Percentiles rank a stretch among this genome's conserved stretches.
Conservation (phyloP, 169 alveolate genomes). For the Eimeria brunetti region DNA sequence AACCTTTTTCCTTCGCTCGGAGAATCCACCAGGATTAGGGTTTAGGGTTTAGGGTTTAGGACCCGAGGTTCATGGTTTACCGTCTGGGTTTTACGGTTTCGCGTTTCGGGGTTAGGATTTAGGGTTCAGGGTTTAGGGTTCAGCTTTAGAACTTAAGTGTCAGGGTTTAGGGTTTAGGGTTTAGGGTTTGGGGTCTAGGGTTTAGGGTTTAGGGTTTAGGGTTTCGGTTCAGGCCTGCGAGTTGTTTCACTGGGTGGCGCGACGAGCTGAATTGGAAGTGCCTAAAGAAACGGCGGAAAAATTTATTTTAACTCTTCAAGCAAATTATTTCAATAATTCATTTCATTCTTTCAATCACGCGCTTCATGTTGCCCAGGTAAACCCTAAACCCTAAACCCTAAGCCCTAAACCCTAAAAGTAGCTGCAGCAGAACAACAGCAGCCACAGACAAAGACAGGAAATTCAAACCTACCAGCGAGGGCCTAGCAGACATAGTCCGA, state of each 20-base stretch:
- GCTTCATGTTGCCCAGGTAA: constrained; percentile 54
- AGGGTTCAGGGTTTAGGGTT: too few relatives aligned
- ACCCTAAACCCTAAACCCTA: background rate
- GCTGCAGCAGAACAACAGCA: too few relatives aligned
- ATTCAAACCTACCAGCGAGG: too few relatives aligned
- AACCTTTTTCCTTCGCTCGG: too few relatives aligned
- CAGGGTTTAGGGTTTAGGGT: constrained; percentile 3
- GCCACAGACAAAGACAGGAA: too few relatives aligned
- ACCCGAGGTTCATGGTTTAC: too few relatives aligned
- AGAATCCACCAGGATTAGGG: too few relatives aligned
- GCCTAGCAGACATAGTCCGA: too few relatives aligned
- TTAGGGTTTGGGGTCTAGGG: background rate
- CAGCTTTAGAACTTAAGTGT: too few relatives aligned
- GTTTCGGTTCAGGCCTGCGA: constrained; percentile 46
- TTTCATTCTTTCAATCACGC: constrained; percentile 72
- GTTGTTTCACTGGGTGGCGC: constrained; percentile 58
- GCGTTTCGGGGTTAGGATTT: too few relatives aligned
- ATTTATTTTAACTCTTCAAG: constrained; percentile 33
- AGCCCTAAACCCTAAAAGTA: background rate
- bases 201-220: constrained; percentile 17
- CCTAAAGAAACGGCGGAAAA: constrained; percentile 20
- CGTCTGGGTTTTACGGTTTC: too few relatives aligned
- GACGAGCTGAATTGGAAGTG: constrained; percentile 6
- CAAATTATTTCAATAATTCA: constrained; percentile 13
- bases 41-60: too few relatives aligned